Percentiles rank a stretch among this genome's conserved stretches.
phyloP scores from a whole-genome alignment of 2,329 filamentous ascomycete species.

The Epichloe festucae region DNA sequence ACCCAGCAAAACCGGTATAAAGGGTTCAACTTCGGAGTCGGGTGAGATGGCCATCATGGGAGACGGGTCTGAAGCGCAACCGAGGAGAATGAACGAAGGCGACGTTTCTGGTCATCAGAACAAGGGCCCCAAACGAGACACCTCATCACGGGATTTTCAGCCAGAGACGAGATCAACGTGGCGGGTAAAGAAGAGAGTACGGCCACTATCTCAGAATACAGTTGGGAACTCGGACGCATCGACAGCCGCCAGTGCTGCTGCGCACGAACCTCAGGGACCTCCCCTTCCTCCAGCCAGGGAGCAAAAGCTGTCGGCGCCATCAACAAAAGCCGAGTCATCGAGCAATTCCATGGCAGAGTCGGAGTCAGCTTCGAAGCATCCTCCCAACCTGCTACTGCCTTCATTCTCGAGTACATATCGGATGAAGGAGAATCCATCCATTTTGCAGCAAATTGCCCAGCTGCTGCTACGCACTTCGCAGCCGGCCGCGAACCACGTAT shows the following conservation, averaged over 20 bases:
- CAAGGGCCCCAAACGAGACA: constrained; percentile 19
- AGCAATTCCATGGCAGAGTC: constrained; percentile 26
- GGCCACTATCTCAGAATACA: constrained; percentile 34
- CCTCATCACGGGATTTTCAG: constrained; percentile 20
- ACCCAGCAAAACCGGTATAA: constrained; percentile 21
- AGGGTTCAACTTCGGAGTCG: constrained; percentile 21
- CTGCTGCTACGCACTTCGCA: constrained; percentile 44
- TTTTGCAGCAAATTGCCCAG: constrained; percentile 52
- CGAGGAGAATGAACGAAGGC: constrained; percentile 31
- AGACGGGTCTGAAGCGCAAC: constrained; percentile 43
- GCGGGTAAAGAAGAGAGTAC: constrained; percentile 31
- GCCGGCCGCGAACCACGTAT: constrained; percentile 54
- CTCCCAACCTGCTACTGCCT: constrained; percentile 55
- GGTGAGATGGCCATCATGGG: constrained; percentile 45
- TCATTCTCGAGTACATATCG: constrained; percentile 57
- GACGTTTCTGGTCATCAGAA: constrained; percentile 25
- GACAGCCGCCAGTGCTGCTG: constrained; percentile 8
- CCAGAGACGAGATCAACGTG: constrained; percentile 18
- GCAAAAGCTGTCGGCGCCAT: constrained; percentile 4
- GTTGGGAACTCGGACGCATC: constrained; percentile 23
- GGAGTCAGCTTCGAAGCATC: constrained; percentile 28
- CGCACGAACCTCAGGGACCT: constrained; percentile 3
- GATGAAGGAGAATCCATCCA: constrained; percentile 53
- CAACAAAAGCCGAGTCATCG: constrained; percentile 9
- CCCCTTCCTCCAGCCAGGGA: constrained; percentile 1